Evolutionary conservation across 2,329 filamentous ascomycete species (phyloP).

Genomic region (Arthrinium phaeospermum): DNA sequence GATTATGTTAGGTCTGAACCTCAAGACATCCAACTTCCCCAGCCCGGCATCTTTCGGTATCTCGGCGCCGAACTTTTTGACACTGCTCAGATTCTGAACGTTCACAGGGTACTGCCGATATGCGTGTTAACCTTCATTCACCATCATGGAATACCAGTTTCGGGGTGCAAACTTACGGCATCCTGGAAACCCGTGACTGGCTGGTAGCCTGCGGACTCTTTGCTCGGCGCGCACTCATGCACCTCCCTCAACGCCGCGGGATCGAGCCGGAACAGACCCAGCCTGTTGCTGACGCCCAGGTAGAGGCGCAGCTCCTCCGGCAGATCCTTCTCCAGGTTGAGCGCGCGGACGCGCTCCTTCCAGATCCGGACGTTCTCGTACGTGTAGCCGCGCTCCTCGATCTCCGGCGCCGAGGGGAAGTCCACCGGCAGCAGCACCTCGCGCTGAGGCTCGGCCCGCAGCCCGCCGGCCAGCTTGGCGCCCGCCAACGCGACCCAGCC

Average conservation of each 20-base stretch:
- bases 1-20: constrained; percentile 77
- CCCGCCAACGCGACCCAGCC: constrained; percentile 51
- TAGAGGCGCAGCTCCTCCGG: constrained; percentile 68
- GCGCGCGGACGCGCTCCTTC: constrained; percentile 59
- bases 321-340: constrained; percentile 64
- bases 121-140: constrained; percentile 18
- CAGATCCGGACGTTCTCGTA: constrained; percentile 69
- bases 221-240: constrained; percentile 62
- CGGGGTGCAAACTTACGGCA: constrained; percentile 55
- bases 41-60: constrained; percentile 57
- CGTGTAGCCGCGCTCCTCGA: constrained; percentile 63
- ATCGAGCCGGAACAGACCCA: constrained; percentile 73
- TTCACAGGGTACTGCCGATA: constrained; percentile 68
- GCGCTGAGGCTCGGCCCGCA: constrained; percentile 59
- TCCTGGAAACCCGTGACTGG: constrained; percentile 73
- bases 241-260: constrained; percentile 62
- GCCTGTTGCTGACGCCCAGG: constrained; percentile 68
- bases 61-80: constrained; percentile 64
- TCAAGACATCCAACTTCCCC: constrained; percentile 61
- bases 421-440: constrained; percentile 71
- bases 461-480: constrained; percentile 58
- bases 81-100: constrained; percentile 68
- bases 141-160: too few species aligned
- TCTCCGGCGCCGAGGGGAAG: constrained; percentile 62
- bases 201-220: constrained; percentile 65